These are phyloP conservation scores for Fusarium ambrosium DNA, from an alignment of 2,329 filamentous ascomycete genomes.

Conservation along the genomic window DNA sequence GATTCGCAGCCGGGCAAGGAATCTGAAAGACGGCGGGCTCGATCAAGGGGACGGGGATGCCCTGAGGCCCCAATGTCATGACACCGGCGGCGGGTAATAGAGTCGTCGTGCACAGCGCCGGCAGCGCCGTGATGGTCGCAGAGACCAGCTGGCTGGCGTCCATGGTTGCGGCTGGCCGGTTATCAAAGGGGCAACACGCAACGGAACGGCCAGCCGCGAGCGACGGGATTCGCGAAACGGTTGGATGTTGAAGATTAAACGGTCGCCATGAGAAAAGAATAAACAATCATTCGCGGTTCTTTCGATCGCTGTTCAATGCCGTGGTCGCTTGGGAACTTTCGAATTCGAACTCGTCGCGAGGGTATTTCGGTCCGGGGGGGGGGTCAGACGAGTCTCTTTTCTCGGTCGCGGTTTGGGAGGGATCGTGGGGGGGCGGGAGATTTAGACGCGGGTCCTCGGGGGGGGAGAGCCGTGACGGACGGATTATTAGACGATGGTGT, in stretches of 20 bases:
- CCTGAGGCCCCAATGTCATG: constrained; percentile 64
- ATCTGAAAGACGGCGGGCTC: constrained; percentile 68
- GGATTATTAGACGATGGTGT: constrained; percentile 21
- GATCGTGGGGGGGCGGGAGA: constrained; percentile 29
- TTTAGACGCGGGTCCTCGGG: constrained; percentile 25
- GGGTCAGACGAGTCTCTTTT: constrained; percentile 17
- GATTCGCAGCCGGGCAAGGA: constrained; percentile 48
- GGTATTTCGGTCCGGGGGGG: constrained; percentile 5
- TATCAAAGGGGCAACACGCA: constrained; percentile 34
- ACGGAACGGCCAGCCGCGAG: constrained; percentile 46
- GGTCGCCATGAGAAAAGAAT: constrained; percentile 39
- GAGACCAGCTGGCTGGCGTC: constrained; percentile 36
- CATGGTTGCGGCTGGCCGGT: constrained; percentile 47
- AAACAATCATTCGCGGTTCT: background rate
- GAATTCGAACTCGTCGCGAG: constrained; percentile 16
- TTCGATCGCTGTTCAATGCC: constrained; percentile 7
- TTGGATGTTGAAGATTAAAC: constrained; percentile 29
- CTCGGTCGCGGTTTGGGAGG: constrained; percentile 29
- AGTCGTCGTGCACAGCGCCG: constrained; percentile 56
- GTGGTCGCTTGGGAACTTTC: background rate
- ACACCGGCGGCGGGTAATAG: constrained; percentile 61
- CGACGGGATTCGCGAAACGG: constrained; percentile 40
- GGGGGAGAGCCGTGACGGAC: constrained; percentile 10
- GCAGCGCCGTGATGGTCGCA: constrained; percentile 48
- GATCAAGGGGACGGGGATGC: constrained; percentile 69